Evolutionary conservation across 1,139 yeast genomes (phyloP).

Genomic region (Ogataea hybrid): DNA sequence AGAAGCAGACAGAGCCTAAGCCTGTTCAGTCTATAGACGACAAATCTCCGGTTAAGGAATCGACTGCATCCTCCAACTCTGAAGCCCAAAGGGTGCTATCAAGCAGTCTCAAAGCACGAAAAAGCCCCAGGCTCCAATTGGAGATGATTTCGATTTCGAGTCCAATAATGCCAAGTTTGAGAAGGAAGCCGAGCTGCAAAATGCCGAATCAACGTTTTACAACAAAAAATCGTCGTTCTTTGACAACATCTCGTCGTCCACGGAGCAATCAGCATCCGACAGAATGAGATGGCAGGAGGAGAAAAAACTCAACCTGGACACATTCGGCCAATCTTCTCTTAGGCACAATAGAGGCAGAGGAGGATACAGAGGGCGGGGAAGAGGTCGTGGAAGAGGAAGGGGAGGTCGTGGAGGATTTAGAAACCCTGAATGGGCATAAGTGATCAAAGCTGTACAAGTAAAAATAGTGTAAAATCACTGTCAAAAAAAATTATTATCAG

Average conservation of each 20-base stretch:
- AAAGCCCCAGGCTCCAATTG: conserved; percentile 13
- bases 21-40: background rate
- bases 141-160: conserved; percentile 57
- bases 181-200: conserved; percentile 35
- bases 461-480: background rate
- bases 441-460: background rate
- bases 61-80: too few species aligned
- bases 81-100: background rate
- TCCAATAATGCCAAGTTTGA: conserved; percentile 62
- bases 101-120: background rate
- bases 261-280: conserved; percentile 30
- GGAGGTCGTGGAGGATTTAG: conserved; percentile 17
- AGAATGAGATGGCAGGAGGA: conserved; percentile 63
- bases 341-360: conserved; percentile 30
- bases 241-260: conserved; percentile 69
- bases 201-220: conserved; percentile 41
- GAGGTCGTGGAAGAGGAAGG: conserved; percentile 22
- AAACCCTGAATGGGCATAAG: conserved; percentile 29
- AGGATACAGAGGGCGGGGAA: conserved; percentile 29
- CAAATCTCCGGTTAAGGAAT: background rate
- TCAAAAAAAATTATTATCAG: conserved; percentile 1
- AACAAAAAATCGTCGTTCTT: conserved; percentile 76
- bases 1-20: too few species aligned
- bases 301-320: conserved; percentile 58
- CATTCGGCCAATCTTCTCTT: conserved; percentile 57